Percentiles rank a stretch among this genome's conserved stretches.
Conservation (phyloP, 768 basidiomycete species). For the Calocera cornea region DNA sequence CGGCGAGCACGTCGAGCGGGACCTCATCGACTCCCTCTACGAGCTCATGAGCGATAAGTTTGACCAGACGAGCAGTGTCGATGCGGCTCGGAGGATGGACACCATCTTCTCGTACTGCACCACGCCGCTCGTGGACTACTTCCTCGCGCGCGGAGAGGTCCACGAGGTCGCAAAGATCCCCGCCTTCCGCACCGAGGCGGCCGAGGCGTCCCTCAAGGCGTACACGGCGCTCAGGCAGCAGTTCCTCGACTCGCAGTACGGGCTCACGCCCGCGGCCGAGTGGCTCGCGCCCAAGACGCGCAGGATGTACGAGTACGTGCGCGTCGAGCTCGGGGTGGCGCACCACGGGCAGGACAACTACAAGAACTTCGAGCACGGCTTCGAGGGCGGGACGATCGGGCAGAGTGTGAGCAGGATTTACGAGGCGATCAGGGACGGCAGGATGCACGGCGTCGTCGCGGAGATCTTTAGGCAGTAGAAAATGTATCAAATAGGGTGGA, state of each 20-base stretch:
- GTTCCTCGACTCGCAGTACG: conserved; percentile 46
- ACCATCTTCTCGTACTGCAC: conserved; percentile 52
- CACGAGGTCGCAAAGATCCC: conserved; percentile 26
- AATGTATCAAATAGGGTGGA: neutral
- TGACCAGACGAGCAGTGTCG: conserved; percentile 58
- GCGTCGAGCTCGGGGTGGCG: conserved; percentile 52
- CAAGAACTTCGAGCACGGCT: conserved; percentile 43
- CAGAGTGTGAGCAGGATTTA: conserved; percentile 61
- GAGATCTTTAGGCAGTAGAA: conserved; percentile 7
- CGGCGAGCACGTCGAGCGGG: conserved; percentile 29
- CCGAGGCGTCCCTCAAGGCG: conserved; percentile 33
- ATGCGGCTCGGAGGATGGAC: conserved; percentile 53
- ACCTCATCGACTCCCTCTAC: conserved; percentile 37
- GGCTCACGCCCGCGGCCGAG: conserved; percentile 50
- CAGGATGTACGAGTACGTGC: conserved; percentile 63
- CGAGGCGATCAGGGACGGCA: conserved; percentile 31
- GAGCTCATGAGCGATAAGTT: neutral
- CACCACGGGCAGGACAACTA: conserved; percentile 74
- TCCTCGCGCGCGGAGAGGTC: conserved; percentile 22
- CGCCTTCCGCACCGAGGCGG: conserved; percentile 41
- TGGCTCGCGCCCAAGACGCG: conserved; percentile 51
- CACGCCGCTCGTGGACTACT: conserved; percentile 48
- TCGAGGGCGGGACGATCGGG: conserved; percentile 56
- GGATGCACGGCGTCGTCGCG: neutral
- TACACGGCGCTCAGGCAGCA: conserved; percentile 35